Percentiles rank a stretch among this genome's conserved stretches.
Conservation (phyloP, 768 basidiomycete species). For the Collybia sp. region DNA sequence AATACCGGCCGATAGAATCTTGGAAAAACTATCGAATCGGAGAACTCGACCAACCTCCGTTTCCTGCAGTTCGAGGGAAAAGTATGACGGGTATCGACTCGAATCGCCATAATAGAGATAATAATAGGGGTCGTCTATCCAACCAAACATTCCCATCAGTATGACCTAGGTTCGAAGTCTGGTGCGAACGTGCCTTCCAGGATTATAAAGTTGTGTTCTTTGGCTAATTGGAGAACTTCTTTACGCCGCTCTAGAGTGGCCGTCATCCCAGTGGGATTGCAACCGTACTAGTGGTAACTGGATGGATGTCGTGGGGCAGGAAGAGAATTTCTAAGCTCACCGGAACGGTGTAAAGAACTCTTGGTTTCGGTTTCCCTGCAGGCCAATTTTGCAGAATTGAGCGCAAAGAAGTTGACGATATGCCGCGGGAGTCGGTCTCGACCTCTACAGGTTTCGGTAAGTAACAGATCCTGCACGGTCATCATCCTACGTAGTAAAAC, state of each 20-base stretch:
- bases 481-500: too few species aligned
- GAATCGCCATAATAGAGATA: conserved; percentile 68
- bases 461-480: neutral
- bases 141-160: neutral
- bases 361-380: conserved; percentile 59
- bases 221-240: conserved; percentile 63
- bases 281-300: conserved; percentile 53
- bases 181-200: conserved; percentile 57
- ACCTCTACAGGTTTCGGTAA: conserved; percentile 43
- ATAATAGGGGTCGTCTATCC: conserved; percentile 73
- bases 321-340: conserved; percentile 29
- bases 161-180: neutral
- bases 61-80: conserved; percentile 63
- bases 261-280: conserved; percentile 80
- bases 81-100: conserved; percentile 68
- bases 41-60: conserved; percentile 69
- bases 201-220: conserved; percentile 71
- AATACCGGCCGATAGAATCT: conserved; percentile 69
- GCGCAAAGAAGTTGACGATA: conserved; percentile 52
- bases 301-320: neutral
- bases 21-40: conserved; percentile 84
- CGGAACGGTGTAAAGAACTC: conserved; percentile 73
- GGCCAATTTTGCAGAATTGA: conserved; percentile 69
- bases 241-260: conserved; percentile 61
- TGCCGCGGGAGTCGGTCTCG: conserved; percentile 64